Base-by-base conservation (phyloP, 2,329 filamentous ascomycete genomes). In the Aspergillus awamori region DNA sequence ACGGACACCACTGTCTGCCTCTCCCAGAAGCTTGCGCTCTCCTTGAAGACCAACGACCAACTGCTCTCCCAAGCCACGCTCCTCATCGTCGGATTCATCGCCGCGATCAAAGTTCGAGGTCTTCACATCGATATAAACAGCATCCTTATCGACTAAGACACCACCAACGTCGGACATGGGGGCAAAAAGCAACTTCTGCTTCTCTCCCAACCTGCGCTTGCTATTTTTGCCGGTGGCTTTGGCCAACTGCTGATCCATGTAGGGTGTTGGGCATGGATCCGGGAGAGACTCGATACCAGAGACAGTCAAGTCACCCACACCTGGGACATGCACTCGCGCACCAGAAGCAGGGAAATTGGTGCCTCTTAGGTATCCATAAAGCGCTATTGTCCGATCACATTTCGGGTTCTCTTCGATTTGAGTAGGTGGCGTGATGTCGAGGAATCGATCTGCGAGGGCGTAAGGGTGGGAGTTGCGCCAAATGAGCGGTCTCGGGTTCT, bases 101-200 rank as follows among this genome's bases (percentile, higher is more conserved):
- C 90, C 87, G 10, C 78, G 77, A 63, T 87, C 81, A 66, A 99
- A 97, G 4, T 86, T 96, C 28, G 84, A 81, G 13, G 85, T 87
- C 73, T 88, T 89, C 47, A 90, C 79, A 70, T 90, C 86, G 64
- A 90, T 97, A 80, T 96, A 99, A 39, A 99, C 93, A 7, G 94
- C 93, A 77, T 99, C 95, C 63, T 96, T 96, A 68, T 99, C 95
- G 55, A 99, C 94, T 73, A 98, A 88, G 11, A 99, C 86, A 70
- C 95, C 95, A 66, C 93, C 96, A 36, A 97, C 93, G 77, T 99
- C 95, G 26, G 93, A 97, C 94, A 99, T 98, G 36, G 95, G 96
- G 2, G 95, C 96, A 77, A 97, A 96, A 5, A 99, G 81, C 69
- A 96, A 87, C 80, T 97, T 97, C 74, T 99, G 94, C 79, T 98